Evolutionary conservation across 2,329 filamentous ascomycete species (phyloP), one percentile per base, ranked within the genome.

Genomic region (Exophiala alcalophila): DNA sequence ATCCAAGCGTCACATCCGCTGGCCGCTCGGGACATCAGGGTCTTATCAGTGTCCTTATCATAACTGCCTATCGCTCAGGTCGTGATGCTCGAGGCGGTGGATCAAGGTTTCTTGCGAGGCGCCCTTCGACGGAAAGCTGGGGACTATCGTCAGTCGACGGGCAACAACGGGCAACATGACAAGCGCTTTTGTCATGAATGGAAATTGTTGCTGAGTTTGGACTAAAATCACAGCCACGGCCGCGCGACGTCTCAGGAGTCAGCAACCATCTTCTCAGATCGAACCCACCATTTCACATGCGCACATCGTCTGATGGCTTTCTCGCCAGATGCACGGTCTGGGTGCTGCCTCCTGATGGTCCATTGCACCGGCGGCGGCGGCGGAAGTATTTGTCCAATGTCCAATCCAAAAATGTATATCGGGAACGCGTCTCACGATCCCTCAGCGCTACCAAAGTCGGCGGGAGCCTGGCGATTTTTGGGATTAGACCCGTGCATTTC

Each of bases 131-230:
- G 23, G n/a, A 52, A 52, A 57, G 44, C 43, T 47, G 37, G 52
- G 47, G 46, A 41, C 34, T 38, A 48, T 42, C 39, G 35, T 45
- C 32, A 44, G 36, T 12, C 24, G 19, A 27, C 21, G 26, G 25
- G 30, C 28, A 43, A 26, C 3, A 8, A 4, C 30, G 9, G 19
- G 29, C 35, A 11, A 18, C 18, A n/a, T n/a, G n/a, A n/a, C n/a
- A n/a, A n/a, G n/a, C 12, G 4, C 19, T 16, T 44, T 34, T 26
- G 20, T 37, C 25, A 34, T 30, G 48, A 42, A 67, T 66, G 67
- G 66, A 69, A 67, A 66, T 49, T 62, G 59, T 68, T 68, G 54
- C 66, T 68, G 34, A 52, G 61, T 66, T 66, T 57, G 65, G 65
- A 57, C 65, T 62, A 61, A 59, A 36, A 56, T 47, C 40, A 43